Evolutionary conservation across 2,329 filamentous ascomycete species (phyloP).

Genomic region (Malbranchea zuffiana): DNA sequence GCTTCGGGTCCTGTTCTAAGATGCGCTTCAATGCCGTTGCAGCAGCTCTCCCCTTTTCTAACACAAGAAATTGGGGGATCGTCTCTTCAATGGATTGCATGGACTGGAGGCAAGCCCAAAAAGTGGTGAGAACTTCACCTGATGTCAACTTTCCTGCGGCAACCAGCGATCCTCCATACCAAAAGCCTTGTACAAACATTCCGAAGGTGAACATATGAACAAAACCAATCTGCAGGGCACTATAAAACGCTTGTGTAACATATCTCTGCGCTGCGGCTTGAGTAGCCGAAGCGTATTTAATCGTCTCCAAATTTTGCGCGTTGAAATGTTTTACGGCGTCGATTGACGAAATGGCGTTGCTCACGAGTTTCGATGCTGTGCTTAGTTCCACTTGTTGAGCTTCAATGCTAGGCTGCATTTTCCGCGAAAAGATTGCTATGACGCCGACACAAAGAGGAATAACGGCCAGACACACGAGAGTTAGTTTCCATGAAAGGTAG

Average conservation of each 20-base stretch:
- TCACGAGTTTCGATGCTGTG: constrained; percentile 59
- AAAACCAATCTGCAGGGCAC: constrained; percentile 60
- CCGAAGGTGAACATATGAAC: constrained; percentile 62
- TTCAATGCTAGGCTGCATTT: constrained; percentile 55
- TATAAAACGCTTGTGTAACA: constrained; percentile 55
- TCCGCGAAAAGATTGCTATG: constrained; percentile 49
- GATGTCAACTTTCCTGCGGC: constrained; percentile 46
- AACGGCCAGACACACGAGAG: constrained; percentile 63
- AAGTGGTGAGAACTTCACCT: constrained; percentile 66
- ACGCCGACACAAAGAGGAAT: constrained; percentile 56
- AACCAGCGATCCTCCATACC: constrained; percentile 68
- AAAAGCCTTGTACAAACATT: constrained; percentile 84
- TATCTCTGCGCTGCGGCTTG: constrained; percentile 52
- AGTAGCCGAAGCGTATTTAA: constrained; percentile 52
- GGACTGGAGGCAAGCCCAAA: constrained; percentile 69
- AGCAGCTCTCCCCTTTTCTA: constrained; percentile 70
- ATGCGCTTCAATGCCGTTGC: constrained; percentile 50
- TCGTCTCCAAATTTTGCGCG: constrained; percentile 57
- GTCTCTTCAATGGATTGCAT: constrained; percentile 64
- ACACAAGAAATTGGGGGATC: constrained; percentile 62
- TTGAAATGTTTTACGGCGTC: constrained; percentile 83
- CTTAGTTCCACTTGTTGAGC: constrained; percentile 58
- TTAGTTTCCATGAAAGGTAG: constrained; percentile 72
- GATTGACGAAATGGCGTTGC: constrained; percentile 60
- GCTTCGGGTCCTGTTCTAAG: constrained; percentile 17